A percentile compares a stretch with the other conserved stretches of the same genome.
phyloP scores from a whole-genome alignment of 371 early-diverging fungal species.

The Lichtheimia hyalospora region DNA sequence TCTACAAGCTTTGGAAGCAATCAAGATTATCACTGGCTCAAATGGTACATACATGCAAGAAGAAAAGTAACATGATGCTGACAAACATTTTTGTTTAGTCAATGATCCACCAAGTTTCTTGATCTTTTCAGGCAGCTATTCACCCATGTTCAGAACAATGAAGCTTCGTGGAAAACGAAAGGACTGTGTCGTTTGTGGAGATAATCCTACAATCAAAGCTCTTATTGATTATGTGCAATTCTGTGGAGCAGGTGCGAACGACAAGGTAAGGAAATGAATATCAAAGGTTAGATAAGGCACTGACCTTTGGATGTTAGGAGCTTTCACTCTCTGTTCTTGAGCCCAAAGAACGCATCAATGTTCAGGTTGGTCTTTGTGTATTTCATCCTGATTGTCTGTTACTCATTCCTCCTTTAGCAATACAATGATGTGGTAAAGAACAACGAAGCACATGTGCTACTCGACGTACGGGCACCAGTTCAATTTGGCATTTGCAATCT shows the following conservation, averaged over 20 bases:
- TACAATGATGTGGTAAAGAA: conserved; percentile 4
- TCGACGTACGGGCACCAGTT: conserved; percentile 86
- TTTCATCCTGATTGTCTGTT: neutral
- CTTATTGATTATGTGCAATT: conserved; percentile 89
- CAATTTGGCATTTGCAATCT: conserved; percentile 85
- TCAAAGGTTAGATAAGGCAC: neutral
- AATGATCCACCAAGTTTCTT: conserved; percentile 64
- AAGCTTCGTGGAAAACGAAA: conserved; percentile 68
- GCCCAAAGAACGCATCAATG: conserved; percentile 30
- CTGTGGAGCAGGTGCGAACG: conserved; percentile 79
- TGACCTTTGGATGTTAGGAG: conserved; percentile 2
- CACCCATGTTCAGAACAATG: conserved; percentile 81
- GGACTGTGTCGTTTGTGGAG: conserved; percentile 87
- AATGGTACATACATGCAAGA: conserved; percentile 19
- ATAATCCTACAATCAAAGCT: conserved; percentile 72
- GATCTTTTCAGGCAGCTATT: conserved; percentile 71
- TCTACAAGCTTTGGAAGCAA: conserved; percentile 93
- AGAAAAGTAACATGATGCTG: neutral
- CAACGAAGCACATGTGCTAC: conserved; percentile 62
- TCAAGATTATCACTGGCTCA: conserved; percentile 73
- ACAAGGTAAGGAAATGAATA: conserved; percentile 53
- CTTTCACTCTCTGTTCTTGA: conserved; percentile 20
- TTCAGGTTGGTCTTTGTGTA: conserved; percentile 14
- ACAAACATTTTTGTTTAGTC: neutral
- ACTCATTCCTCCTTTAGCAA: neutral